A percentile compares a stretch with the other conserved stretches of the same genome.
phyloP scores from a whole-genome alignment of 306 rosid genomes.

The Cucurbita ficifolia region DNA sequence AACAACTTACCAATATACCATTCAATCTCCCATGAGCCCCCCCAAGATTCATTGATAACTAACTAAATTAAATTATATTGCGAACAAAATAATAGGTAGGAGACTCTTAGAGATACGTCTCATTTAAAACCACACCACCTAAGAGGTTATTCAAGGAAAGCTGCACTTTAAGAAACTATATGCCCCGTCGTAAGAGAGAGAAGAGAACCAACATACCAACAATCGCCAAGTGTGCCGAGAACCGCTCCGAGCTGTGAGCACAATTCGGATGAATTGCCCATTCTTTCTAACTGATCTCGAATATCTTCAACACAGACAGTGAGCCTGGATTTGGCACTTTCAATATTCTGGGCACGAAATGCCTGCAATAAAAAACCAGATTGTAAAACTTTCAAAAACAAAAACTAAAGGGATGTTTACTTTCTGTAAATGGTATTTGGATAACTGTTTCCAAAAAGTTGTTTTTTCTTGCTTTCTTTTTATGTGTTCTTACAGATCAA shows the following conservation, averaged over 20 bases:
- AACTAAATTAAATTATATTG: background rate
- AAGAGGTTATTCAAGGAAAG: background rate
- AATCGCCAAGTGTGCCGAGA: conserved; percentile 96
- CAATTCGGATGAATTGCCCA: conserved; percentile 62
- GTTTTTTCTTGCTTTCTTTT: background rate
- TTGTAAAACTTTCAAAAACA: background rate
- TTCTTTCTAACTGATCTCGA: conserved; percentile 54
- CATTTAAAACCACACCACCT: background rate
- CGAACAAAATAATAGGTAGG: background rate
- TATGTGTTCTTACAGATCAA: background rate
- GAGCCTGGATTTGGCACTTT: conserved; percentile 95
- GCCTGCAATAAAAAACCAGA: conserved; percentile 38
- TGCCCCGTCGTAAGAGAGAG: background rate
- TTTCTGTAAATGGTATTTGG: background rate
- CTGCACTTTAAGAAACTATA: background rate
- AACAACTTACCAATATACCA: background rate
- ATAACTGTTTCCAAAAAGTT: background rate
- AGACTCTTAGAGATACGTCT: background rate
- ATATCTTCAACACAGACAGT: conserved; percentile 65
- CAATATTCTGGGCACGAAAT: conserved; percentile 78
- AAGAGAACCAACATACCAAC: conserved; percentile 49
- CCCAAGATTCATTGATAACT: background rate
- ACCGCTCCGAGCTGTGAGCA: conserved; percentile 99
- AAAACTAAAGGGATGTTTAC: background rate
- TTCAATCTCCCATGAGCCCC: background rate